phyloP scores from a whole-genome alignment of 495 filamentous ascomycete species.

The Entonaema liquescens region DNA sequence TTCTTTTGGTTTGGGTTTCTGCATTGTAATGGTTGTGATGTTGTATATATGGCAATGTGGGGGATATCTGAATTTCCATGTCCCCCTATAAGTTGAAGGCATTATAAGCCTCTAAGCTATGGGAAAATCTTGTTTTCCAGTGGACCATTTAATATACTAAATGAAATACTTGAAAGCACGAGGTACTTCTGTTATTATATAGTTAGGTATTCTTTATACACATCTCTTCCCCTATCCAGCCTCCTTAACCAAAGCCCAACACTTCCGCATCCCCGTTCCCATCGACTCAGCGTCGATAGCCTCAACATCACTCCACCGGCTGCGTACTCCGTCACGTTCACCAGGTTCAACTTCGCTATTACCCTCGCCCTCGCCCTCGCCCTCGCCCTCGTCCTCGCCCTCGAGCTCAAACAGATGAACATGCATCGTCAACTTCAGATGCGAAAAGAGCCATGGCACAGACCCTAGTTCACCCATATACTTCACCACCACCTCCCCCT shows the following conservation, averaged over 20 bases:
- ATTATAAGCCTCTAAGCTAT: too few relatives aligned
- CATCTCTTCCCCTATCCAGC: conserved; percentile 13
- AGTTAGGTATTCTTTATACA: too few relatives aligned
- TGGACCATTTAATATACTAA: too few relatives aligned
- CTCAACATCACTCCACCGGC: conserved; percentile 45
- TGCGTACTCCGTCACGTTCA: not conserved
- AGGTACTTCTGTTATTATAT: too few relatives aligned
- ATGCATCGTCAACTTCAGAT: conserved; percentile 57
- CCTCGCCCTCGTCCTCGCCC: conserved; percentile 18
- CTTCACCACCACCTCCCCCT: conserved; percentile 11
- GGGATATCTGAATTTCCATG: too few relatives aligned
- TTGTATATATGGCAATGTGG: too few relatives aligned
- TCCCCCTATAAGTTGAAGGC: too few relatives aligned
- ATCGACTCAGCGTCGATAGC: conserved; percentile 53
- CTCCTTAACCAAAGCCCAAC: conserved; percentile 51
- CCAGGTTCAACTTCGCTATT: not conserved
- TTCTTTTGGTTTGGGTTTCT: too few relatives aligned
- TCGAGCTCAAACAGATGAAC: conserved; percentile 53
- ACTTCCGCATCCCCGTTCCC: conserved; percentile 60
- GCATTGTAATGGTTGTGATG: too few relatives aligned
- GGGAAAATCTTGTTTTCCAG: too few relatives aligned
- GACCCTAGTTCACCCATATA: conserved; percentile 49
- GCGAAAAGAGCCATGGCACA: conserved; percentile 58
- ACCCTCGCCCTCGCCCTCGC: conserved; percentile 15
- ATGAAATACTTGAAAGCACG: too few relatives aligned